Base-by-base conservation (phyloP, 2,329 filamentous ascomycete genomes). In the Diplocarpon mali region DNA sequence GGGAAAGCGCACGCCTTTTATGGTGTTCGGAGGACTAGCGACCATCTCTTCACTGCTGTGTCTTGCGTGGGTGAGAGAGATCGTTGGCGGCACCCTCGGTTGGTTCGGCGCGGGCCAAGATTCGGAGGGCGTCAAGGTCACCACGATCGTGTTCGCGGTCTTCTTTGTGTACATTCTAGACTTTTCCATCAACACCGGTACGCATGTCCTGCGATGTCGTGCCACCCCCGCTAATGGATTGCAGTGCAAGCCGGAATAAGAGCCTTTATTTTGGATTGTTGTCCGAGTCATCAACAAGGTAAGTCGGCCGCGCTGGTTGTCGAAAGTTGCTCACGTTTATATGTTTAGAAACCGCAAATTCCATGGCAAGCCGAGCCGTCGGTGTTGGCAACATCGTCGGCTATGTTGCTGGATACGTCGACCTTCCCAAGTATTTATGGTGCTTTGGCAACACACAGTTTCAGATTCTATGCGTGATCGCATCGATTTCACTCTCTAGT, bases 261-360 rank as follows among this genome's bases (percentile, higher is more conserved):
- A 53, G 87, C 89, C 17, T 94, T 93, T 61, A 94, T 96, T 44
- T 85, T 95, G 17, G 90, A 96, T 60, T 90, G 88, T 58, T 85
- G 86, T 0, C 92, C 92, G 0, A 78, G 85, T 1, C 89, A 95
- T 59, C 90, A 96, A 62, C 90, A 96, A 67, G 69, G 68, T 69
- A 52, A 52, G 62, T 17, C 17, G n/a, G 7, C 2, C 12, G 46
- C 28, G 14, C 15, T 28, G 28, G 8, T 5, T 10, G 16, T 32
- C 1, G 9, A 15, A 28, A 14, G 17, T 28, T 31, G 29, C 46
- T 46, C 45, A 48, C 20, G 32, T 3, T 17, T 24, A 27, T 36
- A n/a, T n/a, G n/a, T n/a, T n/a, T n/a, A 58, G 57, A 60, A 64
- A 73, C 82, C 31, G 90, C 89, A 44, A 96, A 96, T 65, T 83